Base-by-base conservation (phyloP, 2,329 filamentous ascomycete species). In the Zymoseptoria brevis region DNA sequence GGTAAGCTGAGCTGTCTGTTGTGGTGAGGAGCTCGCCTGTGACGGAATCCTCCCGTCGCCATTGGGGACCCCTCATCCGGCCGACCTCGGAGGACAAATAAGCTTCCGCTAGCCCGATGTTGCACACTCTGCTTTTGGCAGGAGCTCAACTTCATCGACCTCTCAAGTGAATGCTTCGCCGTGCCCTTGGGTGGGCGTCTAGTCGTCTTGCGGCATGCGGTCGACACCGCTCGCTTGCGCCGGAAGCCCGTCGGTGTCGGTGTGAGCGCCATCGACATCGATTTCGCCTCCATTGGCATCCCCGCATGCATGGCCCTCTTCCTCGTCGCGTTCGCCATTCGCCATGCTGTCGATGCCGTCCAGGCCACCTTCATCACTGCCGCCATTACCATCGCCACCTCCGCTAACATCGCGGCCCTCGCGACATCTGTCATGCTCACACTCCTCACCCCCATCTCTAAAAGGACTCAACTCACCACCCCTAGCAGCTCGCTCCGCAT, bases 381-480 rank as follows among this genome's bases (percentile, higher is more conserved):
- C 35, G 9, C 35, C 35, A 16, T 41, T 41, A 5, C 16, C 35
- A 41, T 41, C 35, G 4, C 35, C 35, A 16, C 16, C 35, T n/a
- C 16, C 35, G 16, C 13, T n/a, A n/a, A 5, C 16, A 13, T n/a
- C 35, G 35, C 3, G 13, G n/a, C 5, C 35, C 16, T 45, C 35
- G n/a, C 35, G 9, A 21, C 50, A 13, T n/a, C 19, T 41, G n/a
- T 58, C 45, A 9, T 52, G 30, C 58, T 57, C 35, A 7, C 16
- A n/a, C 5, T 50, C 53, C 29, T 55, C 59, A 22, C 55, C 49
- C 55, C 51, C 51, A 41, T 48, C 58, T 49, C 19, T 19, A 19
- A 45, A 53, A 19, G 30, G 41, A 26, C 60, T 21, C 19, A 24
- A 9, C 57, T 53, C 60, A 53, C 48, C 54, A 24, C 55, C 55